phyloP scores from a whole-genome alignment of 2,329 filamentous ascomycete species.

The Aspergillus persii region DNA sequence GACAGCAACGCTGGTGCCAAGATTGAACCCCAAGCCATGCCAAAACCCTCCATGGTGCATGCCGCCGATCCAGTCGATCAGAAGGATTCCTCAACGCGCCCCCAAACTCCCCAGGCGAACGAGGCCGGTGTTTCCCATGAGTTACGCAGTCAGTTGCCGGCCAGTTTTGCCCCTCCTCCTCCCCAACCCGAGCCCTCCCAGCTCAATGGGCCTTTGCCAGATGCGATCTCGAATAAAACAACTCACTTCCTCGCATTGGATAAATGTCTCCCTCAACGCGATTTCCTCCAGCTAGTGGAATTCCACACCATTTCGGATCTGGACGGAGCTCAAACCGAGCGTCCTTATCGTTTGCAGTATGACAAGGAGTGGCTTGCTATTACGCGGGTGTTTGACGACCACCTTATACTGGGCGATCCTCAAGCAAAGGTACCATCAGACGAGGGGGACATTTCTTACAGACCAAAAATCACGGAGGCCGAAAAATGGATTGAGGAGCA shows the following conservation, averaged over 20 bases:
- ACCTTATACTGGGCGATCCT: conserved; percentile 63
- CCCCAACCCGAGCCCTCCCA: conserved; percentile 28
- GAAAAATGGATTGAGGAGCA: conserved; percentile 78
- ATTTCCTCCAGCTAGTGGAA: conserved; percentile 78
- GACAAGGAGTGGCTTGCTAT: conserved; percentile 97
- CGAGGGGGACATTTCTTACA: conserved; percentile 67
- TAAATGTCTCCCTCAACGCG: conserved; percentile 77
- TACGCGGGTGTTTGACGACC: conserved; percentile 71
- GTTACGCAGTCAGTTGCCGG: conserved; percentile 71
- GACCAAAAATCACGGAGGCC: conserved; percentile 65
- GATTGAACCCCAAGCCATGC: background rate
- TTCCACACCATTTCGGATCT: conserved; percentile 51
- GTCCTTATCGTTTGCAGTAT: conserved; percentile 67
- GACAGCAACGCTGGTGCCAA: conserved; percentile 13
- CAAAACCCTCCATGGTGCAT: background rate
- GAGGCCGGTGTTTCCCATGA: conserved; percentile 56
- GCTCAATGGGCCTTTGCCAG: conserved; percentile 64
- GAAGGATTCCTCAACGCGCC: background rate
- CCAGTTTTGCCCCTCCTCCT: conserved; percentile 62
- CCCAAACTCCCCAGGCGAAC: conserved; percentile 1
- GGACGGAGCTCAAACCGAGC: conserved; percentile 18
- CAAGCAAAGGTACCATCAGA: conserved; percentile 56
- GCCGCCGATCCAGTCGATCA: background rate
- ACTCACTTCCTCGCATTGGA: conserved; percentile 88
- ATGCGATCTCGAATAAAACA: conserved; percentile 70